These are phyloP conservation scores for Triticum timopheevii DNA, from an alignment of 176 grass and related monocot species.

Conservation along the genomic window DNA sequence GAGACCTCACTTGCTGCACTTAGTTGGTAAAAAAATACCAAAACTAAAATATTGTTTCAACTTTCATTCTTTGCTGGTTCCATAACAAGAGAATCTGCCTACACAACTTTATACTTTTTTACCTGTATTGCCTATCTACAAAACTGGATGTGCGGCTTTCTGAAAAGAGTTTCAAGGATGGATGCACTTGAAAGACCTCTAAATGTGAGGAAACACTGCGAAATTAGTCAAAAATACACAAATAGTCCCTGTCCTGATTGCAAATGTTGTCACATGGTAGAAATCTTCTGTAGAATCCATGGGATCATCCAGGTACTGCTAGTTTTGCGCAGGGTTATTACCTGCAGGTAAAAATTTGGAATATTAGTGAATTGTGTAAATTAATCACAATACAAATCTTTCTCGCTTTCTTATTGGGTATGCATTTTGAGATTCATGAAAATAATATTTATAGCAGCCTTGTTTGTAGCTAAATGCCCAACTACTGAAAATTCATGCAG, in stretches of 20 bases:
- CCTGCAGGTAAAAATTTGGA: constrained; percentile 31
- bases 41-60: neutral
- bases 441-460: neutral
- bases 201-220: neutral
- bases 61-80: neutral
- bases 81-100: constrained; percentile 4
- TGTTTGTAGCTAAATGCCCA: neutral
- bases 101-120: neutral
- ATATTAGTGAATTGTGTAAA: neutral
- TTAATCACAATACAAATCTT: neutral
- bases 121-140: constrained; percentile 32
- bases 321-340: constrained; percentile 29
- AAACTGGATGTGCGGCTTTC: neutral
- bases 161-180: neutral
- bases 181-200: constrained; percentile 26
- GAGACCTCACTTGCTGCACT: no score
- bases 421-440: neutral
- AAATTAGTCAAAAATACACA: constrained; percentile 11
- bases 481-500: neutral
- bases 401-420: neutral
- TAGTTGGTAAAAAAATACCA: neutral
- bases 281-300: constrained; percentile 19
- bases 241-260: neutral
- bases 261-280: constrained; percentile 15
- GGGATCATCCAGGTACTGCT: constrained; percentile 21